These are phyloP conservation scores for Psilocybe tampanensis DNA, from an alignment of 768 basidiomycete genomes.

Conservation along the genomic window DNA sequence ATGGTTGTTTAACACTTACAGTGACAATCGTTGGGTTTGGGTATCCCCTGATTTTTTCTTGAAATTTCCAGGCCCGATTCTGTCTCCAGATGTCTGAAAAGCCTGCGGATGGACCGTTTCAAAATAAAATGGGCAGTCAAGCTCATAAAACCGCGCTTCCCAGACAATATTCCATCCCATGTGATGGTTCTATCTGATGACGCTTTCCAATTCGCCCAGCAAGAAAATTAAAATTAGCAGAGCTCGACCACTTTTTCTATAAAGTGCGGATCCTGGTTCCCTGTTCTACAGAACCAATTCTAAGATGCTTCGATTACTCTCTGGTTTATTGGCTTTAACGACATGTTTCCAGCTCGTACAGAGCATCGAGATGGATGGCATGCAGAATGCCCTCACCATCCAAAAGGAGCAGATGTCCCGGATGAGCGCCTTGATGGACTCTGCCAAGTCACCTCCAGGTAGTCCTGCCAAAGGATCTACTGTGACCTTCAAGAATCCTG, in stretches of 20 bases:
- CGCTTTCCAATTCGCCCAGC: slow-evolving; percentile 12
- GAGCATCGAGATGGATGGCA: slow-evolving; percentile 29
- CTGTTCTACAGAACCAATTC: neutral
- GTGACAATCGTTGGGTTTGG: no score
- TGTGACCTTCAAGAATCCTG: slow-evolving; percentile 66
- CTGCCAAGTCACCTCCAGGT: slow-evolving; percentile 18
- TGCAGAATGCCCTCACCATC: slow-evolving; percentile 46
- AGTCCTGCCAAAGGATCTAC: slow-evolving; percentile 27
- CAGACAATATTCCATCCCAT: slow-evolving; percentile 8
- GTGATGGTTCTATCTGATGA: slow-evolving; percentile 16
- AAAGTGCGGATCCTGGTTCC: neutral
- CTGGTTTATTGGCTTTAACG: slow-evolving; percentile 18
- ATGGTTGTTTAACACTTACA: no score
- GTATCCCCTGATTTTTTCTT: no score
- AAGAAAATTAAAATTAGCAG: slow-evolving; percentile 15
- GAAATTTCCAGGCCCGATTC: no score
- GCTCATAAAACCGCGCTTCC: no score
- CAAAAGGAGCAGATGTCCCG: slow-evolving; percentile 48
- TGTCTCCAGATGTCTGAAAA: no score
- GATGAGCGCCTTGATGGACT: slow-evolving; percentile 39
- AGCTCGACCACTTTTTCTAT: neutral
- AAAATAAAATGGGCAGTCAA: no score
- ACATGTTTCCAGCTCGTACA: slow-evolving; percentile 18
- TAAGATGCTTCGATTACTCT: slow-evolving; percentile 21
- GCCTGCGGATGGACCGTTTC: no score